A percentile compares a stretch with the other conserved stretches of the same genome.
These are phyloP conservation scores for Phascolomyces articulosus DNA, from an alignment of 371 early-diverging fungal genomes.

Conservation along the genomic window DNA sequence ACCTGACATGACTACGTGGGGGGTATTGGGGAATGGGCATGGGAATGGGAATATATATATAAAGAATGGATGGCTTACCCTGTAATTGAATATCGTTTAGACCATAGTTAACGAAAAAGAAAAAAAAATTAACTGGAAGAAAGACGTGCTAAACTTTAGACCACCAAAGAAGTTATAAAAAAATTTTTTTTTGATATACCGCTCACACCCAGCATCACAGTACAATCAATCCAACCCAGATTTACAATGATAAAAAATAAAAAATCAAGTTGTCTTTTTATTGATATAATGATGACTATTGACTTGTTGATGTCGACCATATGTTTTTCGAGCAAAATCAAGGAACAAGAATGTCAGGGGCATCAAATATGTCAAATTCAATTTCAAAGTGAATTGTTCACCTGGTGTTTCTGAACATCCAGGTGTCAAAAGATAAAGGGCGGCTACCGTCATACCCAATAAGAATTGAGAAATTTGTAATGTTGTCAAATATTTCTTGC, in stretches of 20 bases:
- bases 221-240: too few relatives aligned
- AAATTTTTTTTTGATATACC: background rate
- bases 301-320: conserved; percentile 28
- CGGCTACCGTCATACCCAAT: conserved; percentile 71
- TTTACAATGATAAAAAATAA: too few relatives aligned
- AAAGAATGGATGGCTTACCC: background rate
- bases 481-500: conserved; percentile 80
- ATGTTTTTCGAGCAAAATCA: conserved; percentile 75
- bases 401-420: conserved; percentile 64
- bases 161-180: too few relatives aligned
- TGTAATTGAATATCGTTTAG: background rate
- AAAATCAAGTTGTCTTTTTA: conserved; percentile 1
- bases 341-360: conserved; percentile 79
- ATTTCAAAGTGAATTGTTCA: conserved; percentile 65
- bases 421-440: conserved; percentile 67
- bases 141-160: too few relatives aligned
- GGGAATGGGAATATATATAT: background rate
- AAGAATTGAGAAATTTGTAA: conserved; percentile 90
- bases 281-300: too few relatives aligned
- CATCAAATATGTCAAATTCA: conserved; percentile 76
- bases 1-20: conserved; percentile 16
- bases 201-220: background rate
- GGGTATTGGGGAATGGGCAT: background rate
- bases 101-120: background rate
- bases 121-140: background rate